Base-by-base conservation (phyloP, 2,329 filamentous ascomycete genomes). In the Calonectria pauciramosa region DNA sequence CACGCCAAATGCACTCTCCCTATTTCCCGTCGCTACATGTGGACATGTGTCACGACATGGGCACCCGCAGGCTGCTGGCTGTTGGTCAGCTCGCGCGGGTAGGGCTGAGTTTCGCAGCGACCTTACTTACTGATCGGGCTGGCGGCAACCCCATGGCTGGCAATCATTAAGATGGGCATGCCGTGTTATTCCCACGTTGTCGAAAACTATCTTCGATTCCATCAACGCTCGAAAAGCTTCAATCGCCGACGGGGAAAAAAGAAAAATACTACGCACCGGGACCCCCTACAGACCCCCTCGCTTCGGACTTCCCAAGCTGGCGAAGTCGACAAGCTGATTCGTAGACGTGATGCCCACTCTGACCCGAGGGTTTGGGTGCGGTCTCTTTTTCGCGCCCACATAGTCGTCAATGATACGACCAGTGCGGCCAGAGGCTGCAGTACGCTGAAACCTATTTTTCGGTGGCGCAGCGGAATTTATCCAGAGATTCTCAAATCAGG, bases 401-500 rank as follows among this genome's bases (percentile, higher is more conserved):
- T 70, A 70, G 71, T 63, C 71, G 60, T 52, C 67, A 41, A 73
- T 67, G 71, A 73, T 73, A 73, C 71, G 71, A 67, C 67, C 38
- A 32, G 49, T 70, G 66, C 67, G 67, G 63, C 32, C 51, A 67
- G 49, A 59, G 59, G 60, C 51, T 60, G 67, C 71, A 67, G 41
- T 36, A 26, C 65, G 18, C 68, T 68, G 72, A 74, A 71, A 71
- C 68, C 64, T 73, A 67, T 69, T 52, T 59, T 59, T 67, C 52
- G 30, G 73, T 75, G 75, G 75, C 72, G 76, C 72, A 75, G 75
- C 72, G 70, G 56, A 73, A 67, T 60, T 66, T 56, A 56, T 36
- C 51, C 59, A 66, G 41, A 65, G 26, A 26, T n/a, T 68, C 51
- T 70, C 64, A 30, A 66, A 67, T 68, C 65, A 74, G 71, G 68